Conservation (phyloP, 2,329 filamentous ascomycete species). For the Pestalotiopsis sp. region DNA sequence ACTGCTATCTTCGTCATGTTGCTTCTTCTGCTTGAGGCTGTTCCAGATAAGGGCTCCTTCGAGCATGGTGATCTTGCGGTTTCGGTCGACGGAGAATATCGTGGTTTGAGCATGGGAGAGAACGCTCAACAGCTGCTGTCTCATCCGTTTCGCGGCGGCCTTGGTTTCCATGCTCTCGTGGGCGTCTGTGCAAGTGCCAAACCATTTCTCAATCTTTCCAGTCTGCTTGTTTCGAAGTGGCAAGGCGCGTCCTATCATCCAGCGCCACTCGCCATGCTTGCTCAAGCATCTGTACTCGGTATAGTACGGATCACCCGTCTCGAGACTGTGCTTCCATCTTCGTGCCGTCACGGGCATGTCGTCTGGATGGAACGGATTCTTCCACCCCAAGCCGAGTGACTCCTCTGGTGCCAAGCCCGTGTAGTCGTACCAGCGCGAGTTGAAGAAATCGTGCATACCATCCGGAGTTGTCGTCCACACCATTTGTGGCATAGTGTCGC, state of each 20-base stretch:
- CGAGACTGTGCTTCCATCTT: constrained; percentile 63
- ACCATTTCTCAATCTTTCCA: constrained; percentile 76
- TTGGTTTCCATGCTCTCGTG: constrained; percentile 73
- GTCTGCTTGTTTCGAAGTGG: constrained; percentile 67
- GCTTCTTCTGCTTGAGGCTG: constrained; percentile 27
- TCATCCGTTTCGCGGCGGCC: constrained; percentile 63
- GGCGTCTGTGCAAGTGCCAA: constrained; percentile 77
- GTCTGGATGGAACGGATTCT: constrained; percentile 68
- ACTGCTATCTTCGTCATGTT: constrained; percentile 14
- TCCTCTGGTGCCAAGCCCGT: constrained; percentile 67
- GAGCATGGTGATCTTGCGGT: constrained; percentile 65
- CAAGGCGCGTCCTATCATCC: constrained; percentile 75
- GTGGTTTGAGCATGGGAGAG: constrained; percentile 76
- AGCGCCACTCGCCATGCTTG: constrained; percentile 71
- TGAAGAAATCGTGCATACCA: constrained; percentile 73
- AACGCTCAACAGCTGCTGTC: constrained; percentile 72
- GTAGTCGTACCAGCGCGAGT: constrained; percentile 77
- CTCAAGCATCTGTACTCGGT: constrained; percentile 72
- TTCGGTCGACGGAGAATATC: constrained; percentile 70
- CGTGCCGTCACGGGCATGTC: constrained; percentile 59
- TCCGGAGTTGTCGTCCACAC: constrained; percentile 74
- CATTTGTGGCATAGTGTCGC: constrained; percentile 71
- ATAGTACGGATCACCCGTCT: constrained; percentile 68
- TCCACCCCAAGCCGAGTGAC: constrained; percentile 65
- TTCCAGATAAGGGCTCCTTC: constrained; percentile 68